Percentiles rank a stretch among this genome's conserved stretches.
These are phyloP conservation scores for Thuidium tamariscinum DNA, from an alignment of 225 moss, liverwort and hornwort species.

Conservation along the genomic window DNA sequence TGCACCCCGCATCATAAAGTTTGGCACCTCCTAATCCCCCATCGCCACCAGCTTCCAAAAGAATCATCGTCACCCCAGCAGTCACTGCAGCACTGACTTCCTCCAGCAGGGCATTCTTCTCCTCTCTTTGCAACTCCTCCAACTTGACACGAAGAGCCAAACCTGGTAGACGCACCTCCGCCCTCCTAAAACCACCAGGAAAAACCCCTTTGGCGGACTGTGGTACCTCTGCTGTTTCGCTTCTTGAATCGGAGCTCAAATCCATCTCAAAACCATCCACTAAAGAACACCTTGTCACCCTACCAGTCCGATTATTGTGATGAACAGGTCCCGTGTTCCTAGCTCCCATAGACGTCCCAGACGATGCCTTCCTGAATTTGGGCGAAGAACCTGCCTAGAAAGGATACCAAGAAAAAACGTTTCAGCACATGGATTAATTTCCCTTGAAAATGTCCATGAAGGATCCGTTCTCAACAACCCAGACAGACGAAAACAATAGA, in stretches of 20 bases:
- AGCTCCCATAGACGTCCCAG: neutral
- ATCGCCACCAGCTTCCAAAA: conserved; percentile 65
- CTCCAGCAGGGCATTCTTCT: conserved; percentile 33
- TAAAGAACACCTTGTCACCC: conserved; percentile 23
- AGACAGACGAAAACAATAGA: neutral
- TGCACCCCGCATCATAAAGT: conserved; percentile 85
- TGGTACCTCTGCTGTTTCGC: conserved; percentile 29
- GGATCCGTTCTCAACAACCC: neutral
- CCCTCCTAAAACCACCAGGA: conserved; percentile 78
- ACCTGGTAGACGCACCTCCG: conserved; percentile 89
- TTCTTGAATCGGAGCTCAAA: conserved; percentile 12
- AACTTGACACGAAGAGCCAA: conserved; percentile 60
- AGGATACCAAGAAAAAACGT: neutral
- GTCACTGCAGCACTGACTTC: conserved; percentile 51
- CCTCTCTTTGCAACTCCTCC: conserved; percentile 52
- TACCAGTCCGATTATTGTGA: neutral
- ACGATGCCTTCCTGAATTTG: neutral
- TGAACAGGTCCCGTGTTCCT: neutral
- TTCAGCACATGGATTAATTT: neutral
- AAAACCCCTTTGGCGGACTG: conserved; percentile 63
- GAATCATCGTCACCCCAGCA: conserved; percentile 80
- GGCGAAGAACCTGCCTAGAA: conserved; percentile 22
- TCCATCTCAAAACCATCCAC: conserved; percentile 51
- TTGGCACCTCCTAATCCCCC: conserved; percentile 67
- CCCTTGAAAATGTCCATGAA: neutral